Base-by-base conservation (phyloP, 495 filamentous ascomycete genomes). In the Tuber microsphaerosporum region DNA sequence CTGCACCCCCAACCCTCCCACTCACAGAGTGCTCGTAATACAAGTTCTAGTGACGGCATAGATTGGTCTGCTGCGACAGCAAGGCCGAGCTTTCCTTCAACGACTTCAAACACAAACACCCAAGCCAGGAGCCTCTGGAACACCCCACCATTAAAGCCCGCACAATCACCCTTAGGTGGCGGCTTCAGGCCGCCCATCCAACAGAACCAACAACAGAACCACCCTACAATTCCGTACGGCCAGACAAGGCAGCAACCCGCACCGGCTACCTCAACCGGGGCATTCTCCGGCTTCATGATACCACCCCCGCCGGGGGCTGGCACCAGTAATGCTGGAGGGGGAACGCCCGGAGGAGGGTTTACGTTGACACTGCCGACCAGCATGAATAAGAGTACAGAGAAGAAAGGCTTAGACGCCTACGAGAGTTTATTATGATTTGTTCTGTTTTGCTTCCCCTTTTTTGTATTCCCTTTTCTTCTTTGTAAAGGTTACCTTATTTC, bases 361-460 rank as follows among this genome's bases (percentile, higher is more conserved):
- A 51, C 71, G 26, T 39, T 48, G 20, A 73, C 71, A 73, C 34
- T 48, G 19, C 34, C 71, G 10, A 2, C 71, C 5, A 22, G 41
- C 48, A 61, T 31, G 73, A 74, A 65, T 70, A 81, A 84, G 44
- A 84, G 84, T 72, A 84, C 85, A 68, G 85, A 88, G 76, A 89
- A 87, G 80, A 85, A 83, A 41, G 92, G 91, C 12, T 84, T 96
- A 81, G 92, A 93, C 83, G 91, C 90, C 80, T 96, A 92, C 80
- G 90, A 93, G 80, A 95, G 93, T 83, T 85, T 96, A 79, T 81
- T 96, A 75, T 96, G 82, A 84, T 46, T 20, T 39, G 20, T 34
- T 34, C n/a, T 42, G 12, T 42, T 41, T 71, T 71, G 10, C 16
- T 71, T 22, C n/a, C 34, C 34, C 14, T 71, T 44, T 44, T 45